Evolutionary conservation across 2,329 filamentous ascomycete genomes (phyloP).

Genomic region (Mollisiaceae sp.): DNA sequence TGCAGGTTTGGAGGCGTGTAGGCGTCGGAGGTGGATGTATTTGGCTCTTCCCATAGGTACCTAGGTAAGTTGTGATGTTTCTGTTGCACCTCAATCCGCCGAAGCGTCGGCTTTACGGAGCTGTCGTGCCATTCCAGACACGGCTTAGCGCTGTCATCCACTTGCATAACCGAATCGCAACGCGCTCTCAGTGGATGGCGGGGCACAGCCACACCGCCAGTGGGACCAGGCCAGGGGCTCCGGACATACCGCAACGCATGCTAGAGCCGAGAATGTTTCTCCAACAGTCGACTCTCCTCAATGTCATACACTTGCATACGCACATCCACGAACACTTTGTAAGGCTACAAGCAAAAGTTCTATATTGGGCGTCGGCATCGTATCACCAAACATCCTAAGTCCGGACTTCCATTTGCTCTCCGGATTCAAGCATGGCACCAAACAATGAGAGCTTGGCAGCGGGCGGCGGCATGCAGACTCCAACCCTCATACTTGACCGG

Average conservation of each 20-base stretch:
- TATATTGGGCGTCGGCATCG: not conserved
- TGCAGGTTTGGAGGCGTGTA: not conserved
- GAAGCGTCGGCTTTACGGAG: not conserved
- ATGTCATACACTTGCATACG: constrained; percentile 9
- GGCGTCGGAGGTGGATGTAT: not conserved
- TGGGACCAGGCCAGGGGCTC: no score
- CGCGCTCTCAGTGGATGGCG: not conserved
- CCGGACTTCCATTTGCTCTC: not conserved
- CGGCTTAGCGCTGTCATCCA: constrained; percentile 1
- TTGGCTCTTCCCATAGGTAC: not conserved
- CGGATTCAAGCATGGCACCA: not conserved
- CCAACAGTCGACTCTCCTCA: constrained; percentile 2
- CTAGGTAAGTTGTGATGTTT: not conserved
- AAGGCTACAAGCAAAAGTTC: not conserved
- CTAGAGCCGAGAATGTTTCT: not conserved
- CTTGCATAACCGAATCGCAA: not conserved
- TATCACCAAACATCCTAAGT: not conserved
- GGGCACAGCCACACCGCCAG: not conserved
- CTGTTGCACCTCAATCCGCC: not conserved
- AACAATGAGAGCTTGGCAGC: not conserved
- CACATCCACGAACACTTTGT: not conserved
- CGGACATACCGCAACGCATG: no score
- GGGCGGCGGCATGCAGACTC: not conserved
- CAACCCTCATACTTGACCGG: not conserved
- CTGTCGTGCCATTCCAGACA: not conserved